Conservation (phyloP, 2,329 filamentous ascomycete genomes). For the Ceratocystis variospora region DNA sequence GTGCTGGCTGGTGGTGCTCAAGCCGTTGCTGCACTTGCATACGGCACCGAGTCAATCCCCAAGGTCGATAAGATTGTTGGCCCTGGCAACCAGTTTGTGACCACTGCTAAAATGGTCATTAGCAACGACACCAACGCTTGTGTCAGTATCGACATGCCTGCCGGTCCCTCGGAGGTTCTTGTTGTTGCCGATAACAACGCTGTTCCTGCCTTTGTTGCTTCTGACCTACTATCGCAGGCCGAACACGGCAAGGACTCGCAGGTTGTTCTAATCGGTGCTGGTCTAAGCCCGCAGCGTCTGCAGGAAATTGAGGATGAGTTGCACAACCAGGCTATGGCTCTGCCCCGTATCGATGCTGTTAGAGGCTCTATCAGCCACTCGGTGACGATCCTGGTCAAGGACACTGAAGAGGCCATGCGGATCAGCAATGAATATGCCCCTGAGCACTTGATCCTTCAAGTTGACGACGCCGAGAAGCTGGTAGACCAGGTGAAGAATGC, state of each 20-base stretch:
- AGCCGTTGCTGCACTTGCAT: slow-evolving; percentile 90
- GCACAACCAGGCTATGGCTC: slow-evolving; percentile 68
- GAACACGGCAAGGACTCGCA: slow-evolving; percentile 96
- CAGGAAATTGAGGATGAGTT: slow-evolving; percentile 82
- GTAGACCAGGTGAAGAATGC: slow-evolving; percentile 80
- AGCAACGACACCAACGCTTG: slow-evolving; percentile 93
- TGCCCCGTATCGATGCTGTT: slow-evolving; percentile 88
- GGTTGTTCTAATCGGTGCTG: slow-evolving; percentile 79
- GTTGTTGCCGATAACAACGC: slow-evolving; percentile 80
- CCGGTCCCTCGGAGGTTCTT: slow-evolving; percentile 91
- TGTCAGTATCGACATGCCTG: slow-evolving; percentile 96
- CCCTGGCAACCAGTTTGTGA: slow-evolving; percentile 96
- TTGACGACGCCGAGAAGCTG: slow-evolving; percentile 59
- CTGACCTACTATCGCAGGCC: slow-evolving; percentile 85
- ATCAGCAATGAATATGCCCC: slow-evolving; percentile 92
- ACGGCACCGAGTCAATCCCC: slow-evolving; percentile 82
- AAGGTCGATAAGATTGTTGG: slow-evolving; percentile 99
- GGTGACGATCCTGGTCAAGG: slow-evolving; percentile 64
- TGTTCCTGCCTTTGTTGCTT: slow-evolving; percentile 89
- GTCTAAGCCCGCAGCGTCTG: slow-evolving; percentile 58
- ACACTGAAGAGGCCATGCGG: slow-evolving; percentile 57
- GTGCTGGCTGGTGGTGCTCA: slow-evolving; percentile 92
- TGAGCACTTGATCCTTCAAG: slow-evolving; percentile 87
- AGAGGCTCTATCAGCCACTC: slow-evolving; percentile 82
- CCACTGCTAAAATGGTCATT: slow-evolving; percentile 95